Percentiles rank a stretch among this genome's conserved stretches.
These are phyloP conservation scores for Leucosporidium yakuticum DNA, from an alignment of 768 basidiomycete genomes.

Conservation along the genomic window DNA sequence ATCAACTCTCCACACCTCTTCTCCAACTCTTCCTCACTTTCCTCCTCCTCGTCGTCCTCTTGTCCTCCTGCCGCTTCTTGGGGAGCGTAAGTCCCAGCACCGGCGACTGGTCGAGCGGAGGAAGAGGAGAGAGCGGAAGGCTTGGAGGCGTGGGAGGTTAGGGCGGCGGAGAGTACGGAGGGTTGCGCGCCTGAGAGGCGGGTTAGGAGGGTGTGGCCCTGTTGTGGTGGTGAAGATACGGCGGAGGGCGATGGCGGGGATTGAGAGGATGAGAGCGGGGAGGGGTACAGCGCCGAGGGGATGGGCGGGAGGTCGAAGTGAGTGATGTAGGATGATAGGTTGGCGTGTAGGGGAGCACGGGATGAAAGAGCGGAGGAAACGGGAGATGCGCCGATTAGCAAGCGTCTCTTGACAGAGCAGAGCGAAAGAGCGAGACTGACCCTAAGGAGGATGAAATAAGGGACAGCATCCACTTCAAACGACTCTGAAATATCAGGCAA, in stretches of 20 bases:
- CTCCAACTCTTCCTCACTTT: conserved; percentile 63
- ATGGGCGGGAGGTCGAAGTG: neutral
- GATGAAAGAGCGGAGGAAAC: neutral
- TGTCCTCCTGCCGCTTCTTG: conserved; percentile 13
- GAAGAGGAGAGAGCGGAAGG: conserved; percentile 19
- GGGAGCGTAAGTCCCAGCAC: conserved; percentile 10
- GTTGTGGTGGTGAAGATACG: conserved; percentile 8
- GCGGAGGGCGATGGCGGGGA: too few relatives aligned
- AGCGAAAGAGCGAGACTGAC: conserved; percentile 48
- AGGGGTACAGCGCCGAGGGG: too few relatives aligned
- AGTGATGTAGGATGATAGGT: conserved; percentile 1
- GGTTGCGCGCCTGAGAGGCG: conserved; percentile 78
- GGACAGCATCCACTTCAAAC: conserved; percentile 86
- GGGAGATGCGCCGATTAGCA: neutral
- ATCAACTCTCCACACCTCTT: conserved; percentile 63
- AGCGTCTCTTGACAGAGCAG: neutral
- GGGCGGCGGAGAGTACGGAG: conserved; percentile 53
- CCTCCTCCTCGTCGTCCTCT: conserved; percentile 28
- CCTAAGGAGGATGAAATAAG: conserved; percentile 70
- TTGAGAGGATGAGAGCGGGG: too few relatives aligned
- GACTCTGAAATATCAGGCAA: conserved; percentile 81
- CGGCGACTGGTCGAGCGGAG: conserved; percentile 17
- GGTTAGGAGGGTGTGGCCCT: conserved; percentile 83
- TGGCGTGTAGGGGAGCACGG: neutral
- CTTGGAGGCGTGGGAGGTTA: conserved; percentile 55